A percentile compares a stretch with the other conserved stretches of the same genome.
Conservation (phyloP, 371 early-diverging fungal genomes). For the Mortierella sp. region DNA sequence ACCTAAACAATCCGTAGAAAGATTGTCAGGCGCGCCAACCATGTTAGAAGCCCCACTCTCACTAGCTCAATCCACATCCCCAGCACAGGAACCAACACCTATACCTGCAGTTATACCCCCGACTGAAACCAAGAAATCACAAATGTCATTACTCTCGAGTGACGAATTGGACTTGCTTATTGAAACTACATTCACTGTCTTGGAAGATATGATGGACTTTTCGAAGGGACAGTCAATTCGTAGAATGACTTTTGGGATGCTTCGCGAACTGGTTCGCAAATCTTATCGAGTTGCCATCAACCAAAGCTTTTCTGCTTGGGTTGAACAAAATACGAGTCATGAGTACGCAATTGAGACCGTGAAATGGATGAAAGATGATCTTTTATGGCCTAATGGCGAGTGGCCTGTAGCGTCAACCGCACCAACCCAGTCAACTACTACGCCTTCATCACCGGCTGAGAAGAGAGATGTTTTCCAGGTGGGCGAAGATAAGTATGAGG, state of each 20-base stretch:
- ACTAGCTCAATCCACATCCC: background rate
- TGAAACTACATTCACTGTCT: slow-evolving; percentile 50
- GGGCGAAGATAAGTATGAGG: slow-evolving; percentile 32
- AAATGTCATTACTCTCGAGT: slow-evolving; percentile 30
- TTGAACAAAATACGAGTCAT: slow-evolving; percentile 37
- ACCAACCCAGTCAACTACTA: background rate
- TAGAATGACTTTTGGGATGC: slow-evolving; percentile 53
- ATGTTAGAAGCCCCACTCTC: background rate
- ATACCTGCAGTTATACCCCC: background rate
- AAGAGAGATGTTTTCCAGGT: slow-evolving; percentile 18
- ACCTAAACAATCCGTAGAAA: background rate
- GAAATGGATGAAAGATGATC: slow-evolving; percentile 55
- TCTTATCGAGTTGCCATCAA: slow-evolving; percentile 54
- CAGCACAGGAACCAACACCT: slow-evolving; percentile 3
- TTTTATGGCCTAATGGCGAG: slow-evolving; percentile 51
- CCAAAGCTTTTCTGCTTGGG: slow-evolving; percentile 51
- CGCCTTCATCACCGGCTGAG: background rate
- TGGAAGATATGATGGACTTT: slow-evolving; percentile 56
- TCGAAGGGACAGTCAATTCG: slow-evolving; percentile 55
- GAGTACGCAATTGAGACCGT: slow-evolving; percentile 43
- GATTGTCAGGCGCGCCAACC: background rate
- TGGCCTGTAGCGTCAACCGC: slow-evolving; percentile 26
- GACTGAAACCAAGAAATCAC: slow-evolving; percentile 12
- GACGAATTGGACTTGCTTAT: slow-evolving; percentile 52
- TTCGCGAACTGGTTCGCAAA: slow-evolving; percentile 50